Evolutionary conservation across 352 stramenopile genomes (phyloP), one percentile per base, ranked within the genome.

Genomic region (Phytophthora idaei): DNA sequence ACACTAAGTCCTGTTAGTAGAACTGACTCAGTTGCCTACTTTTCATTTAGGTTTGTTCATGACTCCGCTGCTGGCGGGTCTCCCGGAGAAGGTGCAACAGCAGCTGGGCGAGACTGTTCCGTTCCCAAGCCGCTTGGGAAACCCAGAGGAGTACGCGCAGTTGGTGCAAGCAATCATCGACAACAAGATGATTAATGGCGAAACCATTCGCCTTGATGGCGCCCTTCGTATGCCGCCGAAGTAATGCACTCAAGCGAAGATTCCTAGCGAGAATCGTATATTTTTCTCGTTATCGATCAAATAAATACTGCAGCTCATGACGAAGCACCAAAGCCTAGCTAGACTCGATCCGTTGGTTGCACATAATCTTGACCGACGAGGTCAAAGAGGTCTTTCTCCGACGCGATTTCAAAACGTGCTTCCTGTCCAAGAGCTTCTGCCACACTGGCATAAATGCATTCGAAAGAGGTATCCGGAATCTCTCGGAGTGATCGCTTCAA

Each of bases 131-230:
- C 85, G 97, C 42, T 79, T 99, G 11, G 98, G 97, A 15, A 83
- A 96, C 37, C 97, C 97, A 12, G 84, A 97, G 56, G 97, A 99
- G 74, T 99, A 97, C 77, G 97, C 95, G 10, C 85, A 98, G 60
- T 80, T 99, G 34, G 97, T 97, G 51, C 90, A 97, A 56, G 71
- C 83, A 25, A 99, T 99, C 71, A 90, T 99, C 57, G 87, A 97
- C 60, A 99, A 99, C 85, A 92, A 91, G 61, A 99, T 99, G 93
- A 80, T 99, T 45, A 99, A 99, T 72, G 98, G 97, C 54, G 97
- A 99, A 78, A 92, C 95, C 2, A 99, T 99, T 73, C 91, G 97
- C 41, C 82, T 99, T 27, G 98, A 99, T 75, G 98, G 98, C 32
- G 97, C 93, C 8, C 75, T 99, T 21, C 89, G 98, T 53, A 99